These are phyloP conservation scores for Penicillium psychrosexuale DNA, from an alignment of 2,329 filamentous ascomycete species.

Conservation along the genomic window DNA sequence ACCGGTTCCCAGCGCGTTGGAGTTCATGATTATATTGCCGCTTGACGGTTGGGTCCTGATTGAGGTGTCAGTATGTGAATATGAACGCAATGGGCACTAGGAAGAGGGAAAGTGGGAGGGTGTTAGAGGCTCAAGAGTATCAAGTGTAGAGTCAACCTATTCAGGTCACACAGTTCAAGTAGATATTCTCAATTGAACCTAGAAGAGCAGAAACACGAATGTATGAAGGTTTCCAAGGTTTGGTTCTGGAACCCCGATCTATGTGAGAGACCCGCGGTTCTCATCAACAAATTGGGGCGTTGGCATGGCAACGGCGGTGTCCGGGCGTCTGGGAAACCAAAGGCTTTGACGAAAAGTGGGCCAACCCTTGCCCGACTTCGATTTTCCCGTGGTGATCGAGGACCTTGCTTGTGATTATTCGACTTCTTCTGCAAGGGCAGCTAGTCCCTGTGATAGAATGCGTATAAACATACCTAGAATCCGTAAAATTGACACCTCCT, in stretches of 20 bases:
- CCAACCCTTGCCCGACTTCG: slow-evolving; percentile 14
- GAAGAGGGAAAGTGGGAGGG: slow-evolving; percentile 13
- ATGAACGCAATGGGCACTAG: slow-evolving; percentile 32
- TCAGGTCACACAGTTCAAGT: slow-evolving; percentile 8
- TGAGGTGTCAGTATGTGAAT: slow-evolving; percentile 49
- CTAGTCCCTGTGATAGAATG: slow-evolving; percentile 15
- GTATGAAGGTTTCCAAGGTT: slow-evolving; percentile 20
- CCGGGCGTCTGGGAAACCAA: slow-evolving; percentile 34
- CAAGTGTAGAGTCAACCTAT: not conserved
- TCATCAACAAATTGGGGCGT: slow-evolving; percentile 40
- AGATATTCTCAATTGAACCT: slow-evolving; percentile 12
- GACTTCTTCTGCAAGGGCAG: slow-evolving; percentile 20
- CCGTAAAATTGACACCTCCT: not conserved
- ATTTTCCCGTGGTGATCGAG: slow-evolving; percentile 7
- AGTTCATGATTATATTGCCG: slow-evolving; percentile 30
- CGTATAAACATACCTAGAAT: not conserved
- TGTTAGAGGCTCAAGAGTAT: slow-evolving; percentile 16
- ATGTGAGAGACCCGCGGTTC: slow-evolving; percentile 29
- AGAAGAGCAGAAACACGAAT: slow-evolving; percentile 25
- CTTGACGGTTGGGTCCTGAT: slow-evolving; percentile 56
- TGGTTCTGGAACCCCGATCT: slow-evolving; percentile 32
- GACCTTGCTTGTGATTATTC: slow-evolving; percentile 10
- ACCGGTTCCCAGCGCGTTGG: slow-evolving; percentile 52
- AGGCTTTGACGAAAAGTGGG: slow-evolving; percentile 18
- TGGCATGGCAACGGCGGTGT: slow-evolving; percentile 36